phyloP scores from a whole-genome alignment of 768 basidiomycete species.

The Sarcodon sp. region DNA sequence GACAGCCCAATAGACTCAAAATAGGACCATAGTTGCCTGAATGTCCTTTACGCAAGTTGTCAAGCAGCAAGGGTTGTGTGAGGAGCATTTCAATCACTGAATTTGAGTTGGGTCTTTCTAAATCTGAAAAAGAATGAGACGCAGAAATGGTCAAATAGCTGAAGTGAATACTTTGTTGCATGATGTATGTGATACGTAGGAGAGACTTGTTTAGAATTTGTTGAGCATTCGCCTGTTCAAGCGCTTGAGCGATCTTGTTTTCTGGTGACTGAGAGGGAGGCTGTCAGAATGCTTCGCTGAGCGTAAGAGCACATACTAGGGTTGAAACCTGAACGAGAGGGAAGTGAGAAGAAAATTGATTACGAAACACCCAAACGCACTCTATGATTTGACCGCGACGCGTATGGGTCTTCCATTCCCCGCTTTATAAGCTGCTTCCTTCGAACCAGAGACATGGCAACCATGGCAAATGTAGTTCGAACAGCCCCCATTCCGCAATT shows the following conservation, averaged over 20 bases:
- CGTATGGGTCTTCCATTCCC: constrained; percentile 74
- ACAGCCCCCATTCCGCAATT: constrained; percentile 97
- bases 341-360: no score
- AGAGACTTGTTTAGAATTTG: constrained; percentile 70
- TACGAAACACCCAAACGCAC: no score
- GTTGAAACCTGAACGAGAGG: no score
- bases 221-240: constrained; percentile 70
- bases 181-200: constrained; percentile 63
- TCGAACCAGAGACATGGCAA: constrained; percentile 79
- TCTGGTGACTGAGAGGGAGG: constrained; percentile 31
- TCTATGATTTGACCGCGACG: constrained; percentile 4
- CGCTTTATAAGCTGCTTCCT: constrained; percentile 49
- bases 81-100: constrained; percentile 81
- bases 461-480: constrained; percentile 94
- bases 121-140: background rate
- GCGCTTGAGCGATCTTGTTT: constrained; percentile 41
- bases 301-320: no score
- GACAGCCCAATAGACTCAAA: constrained; percentile 81
- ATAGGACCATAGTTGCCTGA: constrained; percentile 89
- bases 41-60: constrained; percentile 81
- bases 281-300: background rate
- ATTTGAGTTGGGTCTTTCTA: constrained; percentile 32
- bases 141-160: background rate
- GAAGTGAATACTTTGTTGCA: constrained; percentile 52
- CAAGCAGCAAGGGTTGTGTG: constrained; percentile 65